Conservation (phyloP, 306 rosid genomes). For the Corylus avellana region DNA sequence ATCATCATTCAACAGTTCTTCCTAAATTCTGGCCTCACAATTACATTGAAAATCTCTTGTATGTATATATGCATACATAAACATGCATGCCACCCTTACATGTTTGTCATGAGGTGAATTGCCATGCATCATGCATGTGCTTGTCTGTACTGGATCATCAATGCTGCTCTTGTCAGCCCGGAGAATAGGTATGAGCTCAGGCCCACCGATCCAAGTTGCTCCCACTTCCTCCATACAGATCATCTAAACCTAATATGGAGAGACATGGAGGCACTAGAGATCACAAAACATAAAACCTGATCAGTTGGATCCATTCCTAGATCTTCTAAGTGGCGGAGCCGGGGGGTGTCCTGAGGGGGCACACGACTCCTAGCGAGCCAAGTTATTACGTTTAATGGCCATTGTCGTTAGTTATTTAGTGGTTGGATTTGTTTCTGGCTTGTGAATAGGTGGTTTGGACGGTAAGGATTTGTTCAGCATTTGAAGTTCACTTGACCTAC, state of each 20-base stretch:
- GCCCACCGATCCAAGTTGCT: neutral
- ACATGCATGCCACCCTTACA: neutral
- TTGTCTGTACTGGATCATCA: neutral
- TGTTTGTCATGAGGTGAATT: neutral
- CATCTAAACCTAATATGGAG: neutral
- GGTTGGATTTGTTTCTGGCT: too few species aligned
- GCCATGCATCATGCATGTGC: constrained; percentile 3
- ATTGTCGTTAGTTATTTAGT: too few species aligned
- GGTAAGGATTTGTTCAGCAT: too few species aligned
- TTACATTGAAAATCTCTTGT: neutral
- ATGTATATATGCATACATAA: neutral
- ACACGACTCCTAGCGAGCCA: too few species aligned
- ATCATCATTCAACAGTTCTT: neutral
- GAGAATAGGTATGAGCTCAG: neutral
- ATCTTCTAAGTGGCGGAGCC: too few species aligned
- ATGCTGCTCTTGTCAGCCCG: neutral
- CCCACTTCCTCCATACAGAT: neutral
- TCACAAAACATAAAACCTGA: too few species aligned
- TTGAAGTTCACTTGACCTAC: too few species aligned
- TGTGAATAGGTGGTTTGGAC: too few species aligned
- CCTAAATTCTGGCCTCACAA: constrained; percentile 4
- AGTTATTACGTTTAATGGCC: too few species aligned
- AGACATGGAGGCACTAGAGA: neutral
- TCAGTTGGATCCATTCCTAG: too few species aligned
- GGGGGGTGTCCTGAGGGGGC: too few species aligned